These are phyloP conservation scores for Porogramme epimiltina DNA, from an alignment of 1,284 basidiomycete genomes.

Conservation along the genomic window DNA sequence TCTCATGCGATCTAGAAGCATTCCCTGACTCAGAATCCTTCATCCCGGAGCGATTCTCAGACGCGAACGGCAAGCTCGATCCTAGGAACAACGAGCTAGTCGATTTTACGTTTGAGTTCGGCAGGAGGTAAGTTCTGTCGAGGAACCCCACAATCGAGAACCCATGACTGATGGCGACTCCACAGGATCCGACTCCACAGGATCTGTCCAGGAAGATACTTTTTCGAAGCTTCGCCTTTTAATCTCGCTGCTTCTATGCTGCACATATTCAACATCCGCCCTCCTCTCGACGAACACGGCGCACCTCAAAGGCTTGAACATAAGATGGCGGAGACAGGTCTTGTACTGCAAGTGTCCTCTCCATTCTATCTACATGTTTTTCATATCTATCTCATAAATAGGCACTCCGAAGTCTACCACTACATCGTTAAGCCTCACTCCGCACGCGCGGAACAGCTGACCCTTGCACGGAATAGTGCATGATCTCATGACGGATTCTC, in stretches of 20 bases:
- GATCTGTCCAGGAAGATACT: conserved; percentile 3
- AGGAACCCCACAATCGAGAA: no score
- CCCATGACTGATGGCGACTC: no score
- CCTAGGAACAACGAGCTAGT: conserved; percentile 24
- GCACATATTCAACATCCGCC: background rate
- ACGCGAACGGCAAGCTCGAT: conserved; percentile 14
- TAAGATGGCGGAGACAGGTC: background rate
- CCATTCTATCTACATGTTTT: background rate
- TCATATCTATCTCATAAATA: background rate
- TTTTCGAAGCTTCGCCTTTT: conserved; percentile 1
- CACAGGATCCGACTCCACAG: background rate
- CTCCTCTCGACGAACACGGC: background rate
- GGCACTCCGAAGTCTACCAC: background rate
- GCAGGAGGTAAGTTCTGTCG: conserved; percentile 7
- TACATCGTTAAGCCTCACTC: background rate
- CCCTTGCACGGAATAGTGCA: background rate
- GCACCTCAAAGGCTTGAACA: background rate
- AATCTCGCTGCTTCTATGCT: background rate
- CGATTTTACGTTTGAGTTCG: conserved; percentile 27
- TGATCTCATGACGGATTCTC: no score
- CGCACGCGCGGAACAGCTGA: background rate
- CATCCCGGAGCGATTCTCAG: conserved; percentile 20
- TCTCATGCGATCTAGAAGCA: conserved; percentile 17
- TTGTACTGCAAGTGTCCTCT: background rate
- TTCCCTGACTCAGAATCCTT: conserved; percentile 24